Evolutionary conservation across 176 grass and related monocot genomes (phyloP), one percentile per base, ranked within the genome.

Genomic region (Bolboschoenus planiculmis): DNA sequence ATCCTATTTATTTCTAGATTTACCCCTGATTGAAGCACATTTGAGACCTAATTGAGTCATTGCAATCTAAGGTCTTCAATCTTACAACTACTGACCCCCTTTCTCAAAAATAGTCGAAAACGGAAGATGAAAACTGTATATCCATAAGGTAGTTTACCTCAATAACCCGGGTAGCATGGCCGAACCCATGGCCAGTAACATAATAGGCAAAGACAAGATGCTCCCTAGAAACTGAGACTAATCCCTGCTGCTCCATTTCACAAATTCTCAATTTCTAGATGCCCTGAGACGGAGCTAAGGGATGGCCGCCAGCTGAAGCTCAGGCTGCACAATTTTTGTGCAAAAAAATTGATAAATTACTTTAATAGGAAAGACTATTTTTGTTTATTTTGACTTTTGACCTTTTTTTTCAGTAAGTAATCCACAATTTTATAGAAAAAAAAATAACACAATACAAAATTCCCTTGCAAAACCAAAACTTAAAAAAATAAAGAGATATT

Each of bases 131-230:
- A 37, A 23, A 67, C 29, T 40, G 42, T 5, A 54, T 73, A 4
- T 40, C 58, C 11, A 35, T 33, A 3, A 71, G 2, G 8, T 34
- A 20, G 23, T 31, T 58, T 68, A 97, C 94, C 90, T 95, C 95
- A 51, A 98, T 66, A 64, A 91, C 89, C 48, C 96, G 96, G 8
- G 92, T 98, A 74, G 96, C 96, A 87, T 98, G 96, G 84, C 96
- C 96, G 76, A 98, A 95, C 50, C 96, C 96, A 62, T 98, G 96
- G 78, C 92, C 96, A 67, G 89, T 95, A 78, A 95, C 85, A 88
- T 98, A 98, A 87, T 88, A 98, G 48, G 92, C 96, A 78, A 95
- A 93, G 59, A 95, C 87, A 20, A 95, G 89, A 20, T 82, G 88
- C 84, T 56, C 78, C 84, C 67, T 83, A 21, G 56, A 77, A 43